These are phyloP conservation scores for Penicillium parvum DNA, from an alignment of 495 filamentous ascomycete genomes.

Conservation along the genomic window DNA sequence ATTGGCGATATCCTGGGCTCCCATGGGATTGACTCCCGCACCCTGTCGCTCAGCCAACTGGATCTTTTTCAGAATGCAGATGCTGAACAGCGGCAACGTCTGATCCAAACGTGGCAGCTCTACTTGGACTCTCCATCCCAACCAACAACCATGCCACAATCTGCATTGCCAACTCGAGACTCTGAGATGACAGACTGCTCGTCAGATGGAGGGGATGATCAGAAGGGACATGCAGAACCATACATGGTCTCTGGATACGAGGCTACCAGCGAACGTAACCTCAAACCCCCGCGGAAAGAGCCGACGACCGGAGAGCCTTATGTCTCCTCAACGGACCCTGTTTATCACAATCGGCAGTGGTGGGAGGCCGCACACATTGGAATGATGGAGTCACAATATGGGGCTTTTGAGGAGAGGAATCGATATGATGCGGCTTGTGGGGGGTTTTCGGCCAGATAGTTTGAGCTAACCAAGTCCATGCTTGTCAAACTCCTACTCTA, in stretches of 20 bases:
- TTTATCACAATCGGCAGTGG: conserved; percentile 49
- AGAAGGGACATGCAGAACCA: conserved; percentile 49
- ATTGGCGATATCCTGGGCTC: conserved; percentile 34
- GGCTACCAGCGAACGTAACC: conserved; percentile 34
- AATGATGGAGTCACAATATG: conserved; percentile 60
- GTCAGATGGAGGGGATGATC: conserved; percentile 13
- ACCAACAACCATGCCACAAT: too few relatives aligned
- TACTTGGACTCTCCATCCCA: conserved; percentile 28
- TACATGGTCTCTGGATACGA: conserved; percentile 71
- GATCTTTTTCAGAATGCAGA: conserved; percentile 59
- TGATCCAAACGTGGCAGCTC: conserved; percentile 65
- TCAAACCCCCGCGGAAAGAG: conserved; percentile 15
- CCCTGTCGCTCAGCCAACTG: conserved; percentile 54
- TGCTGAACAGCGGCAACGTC: conserved; percentile 50
- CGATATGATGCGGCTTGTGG: conserved; percentile 9
- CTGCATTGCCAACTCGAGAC: conserved; percentile 44
- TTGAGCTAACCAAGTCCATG: conserved; percentile 1
- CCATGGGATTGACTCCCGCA: conserved; percentile 50
- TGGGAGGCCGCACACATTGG: conserved; percentile 40
- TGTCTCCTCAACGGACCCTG: conserved; percentile 55
- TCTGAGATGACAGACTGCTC: conserved; percentile 47
- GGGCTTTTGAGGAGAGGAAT: conserved; percentile 43
- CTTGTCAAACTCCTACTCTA: background rate
- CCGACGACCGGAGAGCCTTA: conserved; percentile 44
- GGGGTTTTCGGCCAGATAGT: background rate